A percentile compares a stretch with the other conserved stretches of the same genome.
Conservation (phyloP, 805 yeast species). For the Lachancea nothofagi region DNA sequence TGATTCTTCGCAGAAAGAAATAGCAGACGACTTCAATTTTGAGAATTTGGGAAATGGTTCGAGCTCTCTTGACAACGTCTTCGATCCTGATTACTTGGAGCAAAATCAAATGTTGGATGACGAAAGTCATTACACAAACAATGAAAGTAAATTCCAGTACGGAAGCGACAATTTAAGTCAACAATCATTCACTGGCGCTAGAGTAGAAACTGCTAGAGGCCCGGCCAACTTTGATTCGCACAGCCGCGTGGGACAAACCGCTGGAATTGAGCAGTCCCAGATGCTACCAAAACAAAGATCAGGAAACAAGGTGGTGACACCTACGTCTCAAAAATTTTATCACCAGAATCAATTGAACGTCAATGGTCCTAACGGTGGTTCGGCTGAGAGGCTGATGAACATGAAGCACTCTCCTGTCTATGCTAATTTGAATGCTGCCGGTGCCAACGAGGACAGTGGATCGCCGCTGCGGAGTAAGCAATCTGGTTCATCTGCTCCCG, state of each 20-base stretch:
- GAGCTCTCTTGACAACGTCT: conserved; percentile 24
- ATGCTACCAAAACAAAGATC: conserved; percentile 8
- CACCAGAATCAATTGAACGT: not conserved
- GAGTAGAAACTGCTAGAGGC: no score
- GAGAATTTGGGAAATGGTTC: conserved; percentile 8
- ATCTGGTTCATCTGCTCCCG: not conserved
- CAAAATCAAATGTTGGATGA: conserved; percentile 25
- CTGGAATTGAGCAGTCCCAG: conserved; percentile 7
- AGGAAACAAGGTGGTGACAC: conserved; percentile 6
- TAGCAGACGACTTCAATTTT: conserved; percentile 14
- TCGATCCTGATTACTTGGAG: conserved; percentile 30
- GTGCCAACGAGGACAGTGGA: not conserved
- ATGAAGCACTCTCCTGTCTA: conserved; percentile 10
- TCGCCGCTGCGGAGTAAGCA: conserved; percentile 4
- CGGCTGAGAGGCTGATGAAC: not conserved
- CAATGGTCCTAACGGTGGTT: not conserved
- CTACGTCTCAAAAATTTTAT: conserved; percentile 7
- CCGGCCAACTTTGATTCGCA: not conserved
- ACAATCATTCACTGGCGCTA: conserved; percentile 12
- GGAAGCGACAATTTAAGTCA: conserved; percentile 10
- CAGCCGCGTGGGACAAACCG: not conserved
- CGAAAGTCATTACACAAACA: conserved; percentile 30
- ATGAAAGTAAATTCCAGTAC: conserved; percentile 12
- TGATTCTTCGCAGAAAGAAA: not conserved
- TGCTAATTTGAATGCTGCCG: conserved; percentile 6